Evolutionary conservation across 1,139 yeast species (phyloP).

Genomic region (Yamadazyma epiphylla): DNA sequence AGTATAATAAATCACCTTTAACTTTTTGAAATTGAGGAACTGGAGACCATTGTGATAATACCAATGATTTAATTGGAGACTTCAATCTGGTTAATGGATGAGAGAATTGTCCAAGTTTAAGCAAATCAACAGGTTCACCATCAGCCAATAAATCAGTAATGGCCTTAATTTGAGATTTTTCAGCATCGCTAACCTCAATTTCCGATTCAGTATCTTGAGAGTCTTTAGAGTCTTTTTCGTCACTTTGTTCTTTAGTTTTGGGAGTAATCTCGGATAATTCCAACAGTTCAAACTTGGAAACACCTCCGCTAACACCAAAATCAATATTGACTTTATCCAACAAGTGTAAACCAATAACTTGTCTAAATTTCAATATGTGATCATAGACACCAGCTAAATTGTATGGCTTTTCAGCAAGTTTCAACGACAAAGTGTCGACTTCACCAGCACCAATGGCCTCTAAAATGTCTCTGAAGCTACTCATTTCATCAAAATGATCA

Average conservation of each 20-base stretch:
- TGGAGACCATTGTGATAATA: slow-evolving; percentile 84
- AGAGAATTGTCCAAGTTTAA: slow-evolving; percentile 2
- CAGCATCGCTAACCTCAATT: slow-evolving; percentile 17
- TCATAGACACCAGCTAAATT: slow-evolving; percentile 36
- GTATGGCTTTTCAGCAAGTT: slow-evolving; percentile 32
- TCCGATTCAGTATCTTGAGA: slow-evolving; percentile 5
- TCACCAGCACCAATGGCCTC: slow-evolving; percentile 18
- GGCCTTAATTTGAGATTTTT: slow-evolving; percentile 7
- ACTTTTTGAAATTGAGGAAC: slow-evolving; percentile 62
- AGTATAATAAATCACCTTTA: slow-evolving; percentile 78
- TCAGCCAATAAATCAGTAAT: slow-evolving; percentile 3
- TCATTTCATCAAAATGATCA: slow-evolving; percentile 28
- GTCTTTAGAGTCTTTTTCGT: slow-evolving; percentile 4
- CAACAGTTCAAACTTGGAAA: slow-evolving; percentile 26
- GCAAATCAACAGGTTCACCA: background rate
- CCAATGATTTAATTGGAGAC: slow-evolving; percentile 49
- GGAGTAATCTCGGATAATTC: slow-evolving; percentile 21
- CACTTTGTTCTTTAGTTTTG: slow-evolving; percentile 5
- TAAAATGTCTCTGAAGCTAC: slow-evolving; percentile 28
- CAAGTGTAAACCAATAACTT: slow-evolving; percentile 41
- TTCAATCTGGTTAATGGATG: slow-evolving; percentile 9
- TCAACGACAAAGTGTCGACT: slow-evolving; percentile 15
- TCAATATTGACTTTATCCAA: slow-evolving; percentile 28
- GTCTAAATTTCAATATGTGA: slow-evolving; percentile 41
- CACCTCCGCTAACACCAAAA: slow-evolving; percentile 25